A percentile compares a stretch with the other conserved stretches of the same genome.
phyloP scores from a whole-genome alignment of 192 early-diverging fungal genomes.

The Allomyces macrogynus region DNA sequence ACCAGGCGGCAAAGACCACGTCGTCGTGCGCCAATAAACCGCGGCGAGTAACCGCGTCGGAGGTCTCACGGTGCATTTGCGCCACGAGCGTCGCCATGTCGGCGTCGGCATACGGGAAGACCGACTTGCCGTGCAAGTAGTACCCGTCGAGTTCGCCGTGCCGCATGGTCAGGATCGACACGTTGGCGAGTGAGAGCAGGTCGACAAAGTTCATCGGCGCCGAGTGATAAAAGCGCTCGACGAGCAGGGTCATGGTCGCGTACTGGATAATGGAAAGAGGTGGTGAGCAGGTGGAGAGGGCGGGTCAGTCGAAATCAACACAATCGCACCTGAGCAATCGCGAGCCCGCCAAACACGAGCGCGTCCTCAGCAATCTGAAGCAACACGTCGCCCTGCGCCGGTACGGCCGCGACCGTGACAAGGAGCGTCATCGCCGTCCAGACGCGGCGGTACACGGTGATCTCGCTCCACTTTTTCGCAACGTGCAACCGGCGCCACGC shows the following conservation, averaged over 20 bases:
- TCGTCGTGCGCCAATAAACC: background rate
- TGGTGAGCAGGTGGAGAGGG: no score
- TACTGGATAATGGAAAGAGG: background rate
- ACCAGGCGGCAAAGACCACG: background rate
- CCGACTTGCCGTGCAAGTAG: conserved; percentile 1
- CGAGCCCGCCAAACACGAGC: no score
- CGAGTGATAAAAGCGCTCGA: background rate
- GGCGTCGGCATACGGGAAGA: conserved; percentile 1
- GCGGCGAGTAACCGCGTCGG: background rate
- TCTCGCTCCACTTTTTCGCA: no score
- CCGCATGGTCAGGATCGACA: background rate
- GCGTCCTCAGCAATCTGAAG: no score
- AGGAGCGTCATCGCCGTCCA: no score
- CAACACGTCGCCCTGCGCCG: no score
- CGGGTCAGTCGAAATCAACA: no score
- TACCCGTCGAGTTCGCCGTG: background rate
- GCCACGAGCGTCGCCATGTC: background rate
- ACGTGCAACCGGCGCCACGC: no score
- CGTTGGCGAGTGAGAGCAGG: background rate
- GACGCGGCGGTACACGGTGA: no score
- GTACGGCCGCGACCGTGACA: no score
- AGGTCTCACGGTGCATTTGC: background rate
- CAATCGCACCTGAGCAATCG: no score
- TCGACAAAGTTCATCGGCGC: background rate
- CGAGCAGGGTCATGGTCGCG: background rate